These are phyloP conservation scores for Pleurotus giganteus DNA, from an alignment of 768 basidiomycete species.

Conservation along the genomic window DNA sequence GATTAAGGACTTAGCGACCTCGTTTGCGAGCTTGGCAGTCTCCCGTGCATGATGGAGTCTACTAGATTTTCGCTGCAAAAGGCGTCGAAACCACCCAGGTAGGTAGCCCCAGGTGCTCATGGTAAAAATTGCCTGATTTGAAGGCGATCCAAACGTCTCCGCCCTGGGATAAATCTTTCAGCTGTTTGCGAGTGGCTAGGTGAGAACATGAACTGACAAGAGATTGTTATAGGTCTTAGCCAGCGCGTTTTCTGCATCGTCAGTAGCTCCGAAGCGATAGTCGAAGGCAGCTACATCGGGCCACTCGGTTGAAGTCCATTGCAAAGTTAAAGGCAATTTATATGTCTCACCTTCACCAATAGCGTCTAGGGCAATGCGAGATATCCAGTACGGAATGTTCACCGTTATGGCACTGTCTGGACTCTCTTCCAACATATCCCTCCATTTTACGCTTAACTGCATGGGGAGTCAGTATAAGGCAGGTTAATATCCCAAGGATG, in stretches of 20 bases:
- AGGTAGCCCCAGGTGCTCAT: slow-evolving; percentile 18
- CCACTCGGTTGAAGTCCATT: not conserved
- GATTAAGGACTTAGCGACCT: slow-evolving; percentile 22
- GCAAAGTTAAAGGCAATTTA: not conserved
- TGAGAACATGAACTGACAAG: slow-evolving; percentile 26
- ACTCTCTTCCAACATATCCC: slow-evolving; percentile 19
- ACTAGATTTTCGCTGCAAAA: slow-evolving; percentile 20
- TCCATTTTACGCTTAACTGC: slow-evolving; percentile 23
- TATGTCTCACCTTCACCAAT: slow-evolving; percentile 30
- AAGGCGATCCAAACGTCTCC: slow-evolving; percentile 18
- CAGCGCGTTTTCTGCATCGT: slow-evolving; percentile 47
- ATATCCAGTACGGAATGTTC: slow-evolving; percentile 21
- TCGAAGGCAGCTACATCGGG: slow-evolving; percentile 43
- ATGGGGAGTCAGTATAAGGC: slow-evolving; percentile 6
- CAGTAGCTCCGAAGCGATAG: slow-evolving; percentile 52
- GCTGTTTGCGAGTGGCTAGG: not conserved
- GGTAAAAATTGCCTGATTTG: slow-evolving; percentile 17
- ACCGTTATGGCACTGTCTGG: slow-evolving; percentile 17
- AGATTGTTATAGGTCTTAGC: slow-evolving; percentile 53
- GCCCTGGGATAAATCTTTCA: slow-evolving; percentile 6
- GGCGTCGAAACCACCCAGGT: slow-evolving; percentile 22
- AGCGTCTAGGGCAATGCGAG: slow-evolving; percentile 34
- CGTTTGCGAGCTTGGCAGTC: slow-evolving; percentile 15
- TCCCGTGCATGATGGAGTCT: slow-evolving; percentile 17
- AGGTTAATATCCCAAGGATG: not conserved